Conservation (phyloP, 31 red algal species). For the Odonthalia washingtoniensis region DNA sequence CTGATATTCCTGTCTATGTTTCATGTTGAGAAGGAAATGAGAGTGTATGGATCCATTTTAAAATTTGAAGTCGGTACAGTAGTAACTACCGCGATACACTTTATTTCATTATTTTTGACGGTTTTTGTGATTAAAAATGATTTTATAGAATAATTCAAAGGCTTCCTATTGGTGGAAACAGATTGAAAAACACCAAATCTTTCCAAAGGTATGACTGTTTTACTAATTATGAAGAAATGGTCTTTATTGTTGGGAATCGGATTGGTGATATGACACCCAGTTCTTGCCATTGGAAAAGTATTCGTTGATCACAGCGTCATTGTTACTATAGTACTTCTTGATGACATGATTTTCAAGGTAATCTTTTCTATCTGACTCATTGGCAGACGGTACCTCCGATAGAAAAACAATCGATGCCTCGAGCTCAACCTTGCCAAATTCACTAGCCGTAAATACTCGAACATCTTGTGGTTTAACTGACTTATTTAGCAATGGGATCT, state of each 20-base stretch:
- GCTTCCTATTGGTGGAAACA: no score
- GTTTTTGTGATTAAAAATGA: no score
- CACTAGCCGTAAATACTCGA: neutral
- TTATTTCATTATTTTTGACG: no score
- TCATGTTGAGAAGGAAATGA: no score
- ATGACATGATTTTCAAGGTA: constrained; percentile 35
- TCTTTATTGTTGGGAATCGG: constrained; percentile 73
- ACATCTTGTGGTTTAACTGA: neutral
- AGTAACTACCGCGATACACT: no score
- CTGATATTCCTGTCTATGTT: no score
- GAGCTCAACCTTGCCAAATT: neutral
- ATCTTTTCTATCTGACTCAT: constrained; percentile 22
- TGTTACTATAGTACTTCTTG: constrained; percentile 29
- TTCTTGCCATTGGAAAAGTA: constrained; percentile 74
- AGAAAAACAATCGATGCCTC: neutral
- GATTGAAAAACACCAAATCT: no score
- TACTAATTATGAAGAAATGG: no score
- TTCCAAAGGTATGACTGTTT: no score
- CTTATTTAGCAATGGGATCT: neutral
- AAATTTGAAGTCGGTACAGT: no score
- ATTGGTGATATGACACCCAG: constrained; percentile 68
- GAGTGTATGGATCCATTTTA: no score
- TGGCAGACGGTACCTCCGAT: constrained; percentile 19
- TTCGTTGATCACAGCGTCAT: constrained; percentile 49
- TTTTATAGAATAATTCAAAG: no score